Evolutionary conservation across 192 early-diverging fungal genomes (phyloP).

Genomic region (Linnemannia zychae): DNA sequence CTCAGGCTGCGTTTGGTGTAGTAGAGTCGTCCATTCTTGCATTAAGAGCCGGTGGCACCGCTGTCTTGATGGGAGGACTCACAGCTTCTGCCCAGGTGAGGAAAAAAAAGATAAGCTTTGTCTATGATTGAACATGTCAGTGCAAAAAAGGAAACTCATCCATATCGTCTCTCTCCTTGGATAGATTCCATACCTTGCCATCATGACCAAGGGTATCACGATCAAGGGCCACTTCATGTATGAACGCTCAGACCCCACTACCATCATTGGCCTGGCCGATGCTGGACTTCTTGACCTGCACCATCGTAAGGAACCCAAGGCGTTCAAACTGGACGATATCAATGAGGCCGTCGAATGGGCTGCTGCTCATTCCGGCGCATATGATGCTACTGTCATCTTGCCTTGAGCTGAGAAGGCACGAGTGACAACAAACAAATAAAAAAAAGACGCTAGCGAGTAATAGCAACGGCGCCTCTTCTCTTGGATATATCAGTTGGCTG

Average conservation of each 20-base stretch:
- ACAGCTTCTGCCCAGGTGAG: background rate
- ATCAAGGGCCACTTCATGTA: slow-evolving; percentile 56
- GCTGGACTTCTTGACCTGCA: slow-evolving; percentile 36
- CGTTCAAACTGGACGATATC: slow-evolving; percentile 17
- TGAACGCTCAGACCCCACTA: slow-evolving; percentile 16
- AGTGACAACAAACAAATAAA: background rate
- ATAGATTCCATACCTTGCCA: slow-evolving; percentile 18
- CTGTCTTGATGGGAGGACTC: background rate
- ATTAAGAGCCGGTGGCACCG: slow-evolving; percentile 21
- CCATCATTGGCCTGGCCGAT: slow-evolving; percentile 36
- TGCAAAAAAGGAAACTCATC: no score
- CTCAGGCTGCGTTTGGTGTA: slow-evolving; percentile 18
- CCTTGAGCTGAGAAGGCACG: background rate
- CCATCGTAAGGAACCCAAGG: slow-evolving; percentile 1
- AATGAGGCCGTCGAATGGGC: slow-evolving; percentile 26
- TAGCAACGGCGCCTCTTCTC: background rate
- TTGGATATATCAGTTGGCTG: background rate
- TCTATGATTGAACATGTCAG: no score
- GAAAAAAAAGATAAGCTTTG: background rate
- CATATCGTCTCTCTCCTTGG: no score
- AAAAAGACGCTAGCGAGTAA: background rate
- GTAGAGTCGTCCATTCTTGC: slow-evolving; percentile 32
- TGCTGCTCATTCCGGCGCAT: background rate
- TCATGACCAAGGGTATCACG: slow-evolving; percentile 42
- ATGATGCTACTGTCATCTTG: background rate